Evolutionary conservation across 2,329 filamentous ascomycete genomes (phyloP).

Genomic region (Colletotrichum tropicale): DNA sequence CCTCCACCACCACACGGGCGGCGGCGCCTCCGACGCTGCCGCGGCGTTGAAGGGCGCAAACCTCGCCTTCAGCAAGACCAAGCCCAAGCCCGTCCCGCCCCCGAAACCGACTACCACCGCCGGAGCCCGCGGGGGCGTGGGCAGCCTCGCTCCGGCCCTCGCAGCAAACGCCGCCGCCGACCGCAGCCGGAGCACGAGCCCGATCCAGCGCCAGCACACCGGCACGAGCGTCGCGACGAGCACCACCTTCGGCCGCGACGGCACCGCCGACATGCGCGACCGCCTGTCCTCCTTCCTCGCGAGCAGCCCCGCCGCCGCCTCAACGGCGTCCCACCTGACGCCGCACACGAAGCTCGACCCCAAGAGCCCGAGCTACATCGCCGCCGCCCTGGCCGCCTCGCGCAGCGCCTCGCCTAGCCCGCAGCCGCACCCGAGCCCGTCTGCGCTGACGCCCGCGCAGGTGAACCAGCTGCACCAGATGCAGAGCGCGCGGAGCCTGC

Average conservation of each 20-base stretch:
- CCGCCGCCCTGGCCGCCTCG: constrained; percentile 57
- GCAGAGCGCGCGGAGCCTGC: background rate
- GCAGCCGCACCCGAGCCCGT: constrained; percentile 10
- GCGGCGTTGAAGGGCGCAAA: constrained; percentile 58
- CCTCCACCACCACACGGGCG: constrained; percentile 22
- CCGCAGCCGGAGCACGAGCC: constrained; percentile 29
- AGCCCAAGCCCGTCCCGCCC: constrained; percentile 18
- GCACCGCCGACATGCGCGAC: constrained; percentile 24
- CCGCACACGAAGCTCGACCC: constrained; percentile 33
- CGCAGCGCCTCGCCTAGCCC: constrained; percentile 21
- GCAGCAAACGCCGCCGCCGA: constrained; percentile 28
- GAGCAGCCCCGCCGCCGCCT: constrained; percentile 6
- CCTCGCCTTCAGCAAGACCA: constrained; percentile 53
- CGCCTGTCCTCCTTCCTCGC: constrained; percentile 27
- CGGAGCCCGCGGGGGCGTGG: background rate
- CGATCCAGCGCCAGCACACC: constrained; percentile 40
- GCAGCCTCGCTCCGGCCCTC: constrained; percentile 41
- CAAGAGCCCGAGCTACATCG: constrained; percentile 65
- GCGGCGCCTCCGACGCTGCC: constrained; percentile 36
- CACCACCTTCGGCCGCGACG: background rate
- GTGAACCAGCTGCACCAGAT: constrained; percentile 15
- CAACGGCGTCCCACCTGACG: constrained; percentile 15
- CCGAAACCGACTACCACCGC: background rate
- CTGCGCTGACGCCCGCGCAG: constrained; percentile 6
- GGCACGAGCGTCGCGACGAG: constrained; percentile 33